Evolutionary conservation across 345 rosid genomes (phyloP).

Genomic region (Camelina hispida): DNA sequence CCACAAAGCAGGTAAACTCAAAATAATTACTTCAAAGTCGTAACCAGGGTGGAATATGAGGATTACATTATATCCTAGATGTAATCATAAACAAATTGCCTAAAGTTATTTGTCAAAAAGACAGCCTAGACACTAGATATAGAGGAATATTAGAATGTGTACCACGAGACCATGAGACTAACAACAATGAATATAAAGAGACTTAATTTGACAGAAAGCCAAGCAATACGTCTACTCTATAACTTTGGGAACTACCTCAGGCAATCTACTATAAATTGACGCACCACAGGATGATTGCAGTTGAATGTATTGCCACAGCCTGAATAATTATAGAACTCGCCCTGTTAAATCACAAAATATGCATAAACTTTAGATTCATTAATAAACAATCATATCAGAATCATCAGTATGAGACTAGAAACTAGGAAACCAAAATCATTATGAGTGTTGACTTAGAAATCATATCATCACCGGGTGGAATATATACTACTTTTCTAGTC

Average conservation of each 20-base stretch:
- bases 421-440: constrained; percentile 21
- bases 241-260: constrained; percentile 60
- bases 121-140: neutral
- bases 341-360: constrained; percentile 52
- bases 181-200: constrained; percentile 17
- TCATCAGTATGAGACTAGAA: constrained; percentile 12
- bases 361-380: constrained; percentile 16
- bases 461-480: neutral
- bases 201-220: constrained; percentile 4
- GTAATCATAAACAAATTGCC: neutral
- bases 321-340: constrained; percentile 97
- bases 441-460: neutral
- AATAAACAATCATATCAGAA: constrained; percentile 5
- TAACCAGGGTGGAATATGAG: constrained; percentile 1
- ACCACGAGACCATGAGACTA: neutral
- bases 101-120: neutral
- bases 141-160: neutral
- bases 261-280: constrained; percentile 88
- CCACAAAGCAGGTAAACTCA: constrained; percentile 21
- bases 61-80: neutral
- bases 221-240: constrained; percentile 21
- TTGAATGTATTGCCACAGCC: constrained; percentile 98
- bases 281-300: constrained; percentile 97
- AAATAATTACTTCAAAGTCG: neutral
- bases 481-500: neutral